Conservation (phyloP, 129 eudicot genomes). For the Smallanthus sonchifolius region DNA sequence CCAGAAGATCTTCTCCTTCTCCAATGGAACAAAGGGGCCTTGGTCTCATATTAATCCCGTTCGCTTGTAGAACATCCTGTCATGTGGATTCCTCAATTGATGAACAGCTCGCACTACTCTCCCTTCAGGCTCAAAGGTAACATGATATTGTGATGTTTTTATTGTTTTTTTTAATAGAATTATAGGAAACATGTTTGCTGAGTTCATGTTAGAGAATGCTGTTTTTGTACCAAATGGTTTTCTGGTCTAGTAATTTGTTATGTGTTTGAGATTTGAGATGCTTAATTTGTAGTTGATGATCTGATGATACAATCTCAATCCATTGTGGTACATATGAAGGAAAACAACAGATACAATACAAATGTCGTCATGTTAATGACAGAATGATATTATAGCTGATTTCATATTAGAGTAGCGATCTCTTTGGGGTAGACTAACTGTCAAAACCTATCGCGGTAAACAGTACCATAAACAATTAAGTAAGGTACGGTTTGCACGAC, state of each 20-base stretch:
- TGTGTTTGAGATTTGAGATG: neutral
- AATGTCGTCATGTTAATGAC: neutral
- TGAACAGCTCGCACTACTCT: slow-evolving; percentile 59
- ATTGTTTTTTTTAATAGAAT: neutral
- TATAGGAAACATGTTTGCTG: neutral
- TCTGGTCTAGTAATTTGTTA: neutral
- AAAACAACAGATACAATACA: neutral
- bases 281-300: neutral
- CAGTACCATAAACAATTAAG: slow-evolving; percentile 86
- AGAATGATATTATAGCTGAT: neutral
- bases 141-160: neutral
- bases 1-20: slow-evolving; percentile 65
- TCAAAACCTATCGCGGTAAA: slow-evolving; percentile 62
- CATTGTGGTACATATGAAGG: neutral
- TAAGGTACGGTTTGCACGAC: slow-evolving; percentile 65
- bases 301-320: neutral
- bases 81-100: slow-evolving; percentile 82
- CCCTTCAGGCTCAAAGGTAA: slow-evolving; percentile 43
- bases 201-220: neutral
- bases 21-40: slow-evolving; percentile 82
- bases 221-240: neutral
- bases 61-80: slow-evolving; percentile 68
- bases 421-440: neutral
- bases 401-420: neutral
- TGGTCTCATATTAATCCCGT: slow-evolving; percentile 86